A percentile compares a stretch with the other conserved stretches of the same genome.
Conservation (phyloP, 768 basidiomycete species). For the Mycena rosella region DNA sequence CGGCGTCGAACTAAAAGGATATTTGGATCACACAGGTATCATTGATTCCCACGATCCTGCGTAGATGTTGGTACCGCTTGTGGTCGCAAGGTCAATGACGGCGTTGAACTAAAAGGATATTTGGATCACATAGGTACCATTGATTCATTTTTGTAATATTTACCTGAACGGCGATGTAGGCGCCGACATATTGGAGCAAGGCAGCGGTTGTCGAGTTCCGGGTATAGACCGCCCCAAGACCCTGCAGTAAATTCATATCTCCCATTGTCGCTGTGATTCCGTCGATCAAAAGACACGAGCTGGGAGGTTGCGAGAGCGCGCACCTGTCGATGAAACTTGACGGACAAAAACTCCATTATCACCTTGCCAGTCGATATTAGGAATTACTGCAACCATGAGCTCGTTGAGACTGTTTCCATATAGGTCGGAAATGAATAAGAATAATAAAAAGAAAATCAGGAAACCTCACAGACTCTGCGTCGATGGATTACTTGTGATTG, state of each 20-base stretch:
- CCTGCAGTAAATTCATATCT: slow-evolving; percentile 5
- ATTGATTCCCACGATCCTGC: slow-evolving; percentile 25
- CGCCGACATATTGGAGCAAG: slow-evolving; percentile 7
- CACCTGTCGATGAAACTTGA: no score
- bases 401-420: not conserved
- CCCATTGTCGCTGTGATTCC: not conserved
- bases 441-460: not conserved
- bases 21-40: no score
- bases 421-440: not conserved
- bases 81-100: no score
- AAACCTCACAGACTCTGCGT: slow-evolving; percentile 13
- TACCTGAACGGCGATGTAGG: slow-evolving; percentile 20
- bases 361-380: slow-evolving; percentile 7
- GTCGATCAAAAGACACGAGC: no score
- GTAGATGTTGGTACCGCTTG: slow-evolving; percentile 29
- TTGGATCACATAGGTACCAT: not conserved
- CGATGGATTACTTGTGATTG: not conserved
- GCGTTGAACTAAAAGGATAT: slow-evolving; percentile 25
- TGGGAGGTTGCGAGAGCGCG: not conserved
- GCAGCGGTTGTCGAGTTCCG: not conserved
- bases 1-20: no score
- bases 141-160: not conserved
- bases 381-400: not conserved
- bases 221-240: not conserved
- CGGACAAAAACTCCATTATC: slow-evolving; percentile 6